Base-by-base conservation (phyloP, 768 basidiomycete genomes). In the Xerocomus potaroensis region DNA sequence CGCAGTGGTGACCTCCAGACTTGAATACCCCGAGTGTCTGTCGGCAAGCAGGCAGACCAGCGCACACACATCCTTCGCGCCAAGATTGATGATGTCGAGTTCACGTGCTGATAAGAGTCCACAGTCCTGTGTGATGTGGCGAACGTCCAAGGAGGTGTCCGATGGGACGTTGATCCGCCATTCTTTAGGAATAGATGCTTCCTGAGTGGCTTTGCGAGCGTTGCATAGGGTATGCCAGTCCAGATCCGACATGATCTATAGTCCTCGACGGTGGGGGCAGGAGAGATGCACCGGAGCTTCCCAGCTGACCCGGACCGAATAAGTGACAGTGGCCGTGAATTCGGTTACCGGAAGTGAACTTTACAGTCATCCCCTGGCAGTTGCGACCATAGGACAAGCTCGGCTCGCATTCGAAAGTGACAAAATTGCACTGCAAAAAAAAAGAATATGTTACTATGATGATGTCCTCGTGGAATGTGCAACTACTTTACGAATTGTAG, bases 1-100 rank as follows among this genome's bases (percentile, higher is more conserved):
- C 1, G 62, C 61, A 1, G 54, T 58, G 15, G 61, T 63, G 30
- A 61, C 62, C 21, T 61, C 62, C 5, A 61, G 4, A 37, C 57
- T 62, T 23, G 62, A 58, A 44, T 58, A 62, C 32, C 52, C 57
- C 18, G 55, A 52, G 12, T 44, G 21, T 36, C 34, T 54, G 40
- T 61, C 48, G 12, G 50, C 47, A n/a, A 62, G 62, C 45, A 56
- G 27, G 38, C 41, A 46, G 16, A 50, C 59, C 42, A 62, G 51
- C 14, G 52, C 48, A 30, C 45, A 46, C 16, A 62, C 62, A n/a
- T 64, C 54, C n/a, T 45, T 61, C 5, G 54, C 50, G 18, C 62
- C 59, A 24, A 64, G 50, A n/a, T 54, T 35, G 37, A 61, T 48
- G 1, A 61, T 54, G 5, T 37, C 47, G 5, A 61, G 50, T 27